A percentile compares a stretch with the other conserved stretches of the same genome.
phyloP scores from a whole-genome alignment of 2,329 filamentous ascomycete species.

The Diaporthe sp. region DNA sequence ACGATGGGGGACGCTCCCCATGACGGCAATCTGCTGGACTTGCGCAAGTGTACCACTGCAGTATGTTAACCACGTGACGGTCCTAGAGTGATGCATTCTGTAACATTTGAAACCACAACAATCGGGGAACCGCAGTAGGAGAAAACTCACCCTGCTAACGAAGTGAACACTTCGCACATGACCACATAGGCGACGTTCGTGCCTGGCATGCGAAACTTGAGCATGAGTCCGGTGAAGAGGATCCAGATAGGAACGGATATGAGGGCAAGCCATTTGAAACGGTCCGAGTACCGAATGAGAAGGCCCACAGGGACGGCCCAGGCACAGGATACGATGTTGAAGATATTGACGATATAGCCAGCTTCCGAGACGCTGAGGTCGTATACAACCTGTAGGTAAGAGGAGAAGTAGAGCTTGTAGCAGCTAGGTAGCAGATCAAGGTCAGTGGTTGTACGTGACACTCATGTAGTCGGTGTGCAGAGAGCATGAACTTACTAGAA shows the following conservation, averaged over 20 bases:
- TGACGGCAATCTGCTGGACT: slow-evolving; percentile 12
- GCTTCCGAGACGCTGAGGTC: slow-evolving; percentile 21
- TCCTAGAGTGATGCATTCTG: too few species aligned
- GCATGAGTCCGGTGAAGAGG: slow-evolving; percentile 22
- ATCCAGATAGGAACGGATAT: slow-evolving; percentile 25
- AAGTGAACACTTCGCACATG: slow-evolving; percentile 27
- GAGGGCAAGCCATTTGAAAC: slow-evolving; percentile 17
- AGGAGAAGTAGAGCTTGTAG: slow-evolving; percentile 33
- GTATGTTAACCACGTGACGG: background rate
- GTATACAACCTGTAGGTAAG: slow-evolving; percentile 29
- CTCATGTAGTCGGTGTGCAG: background rate
- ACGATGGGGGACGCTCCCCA: slow-evolving; percentile 18
- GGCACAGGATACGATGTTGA: slow-evolving; percentile 33
- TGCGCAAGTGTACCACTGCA: slow-evolving; percentile 1
- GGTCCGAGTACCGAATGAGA: slow-evolving; percentile 20
- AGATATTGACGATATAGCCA: slow-evolving; percentile 31
- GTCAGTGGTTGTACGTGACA: background rate
- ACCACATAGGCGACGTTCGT: slow-evolving; percentile 21
- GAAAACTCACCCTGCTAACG: background rate
- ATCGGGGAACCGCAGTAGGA: too few species aligned
- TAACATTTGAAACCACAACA: too few species aligned
- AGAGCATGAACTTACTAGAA: slow-evolving; percentile 19
- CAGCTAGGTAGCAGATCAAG: background rate
- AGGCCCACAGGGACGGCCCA: slow-evolving; percentile 29
- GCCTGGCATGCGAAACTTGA: slow-evolving; percentile 33